Percentiles rank a stretch among this genome's conserved stretches.
Evolutionary conservation across 2,329 filamentous ascomycete genomes (phyloP).

Genomic region (Beauveria australis): DNA sequence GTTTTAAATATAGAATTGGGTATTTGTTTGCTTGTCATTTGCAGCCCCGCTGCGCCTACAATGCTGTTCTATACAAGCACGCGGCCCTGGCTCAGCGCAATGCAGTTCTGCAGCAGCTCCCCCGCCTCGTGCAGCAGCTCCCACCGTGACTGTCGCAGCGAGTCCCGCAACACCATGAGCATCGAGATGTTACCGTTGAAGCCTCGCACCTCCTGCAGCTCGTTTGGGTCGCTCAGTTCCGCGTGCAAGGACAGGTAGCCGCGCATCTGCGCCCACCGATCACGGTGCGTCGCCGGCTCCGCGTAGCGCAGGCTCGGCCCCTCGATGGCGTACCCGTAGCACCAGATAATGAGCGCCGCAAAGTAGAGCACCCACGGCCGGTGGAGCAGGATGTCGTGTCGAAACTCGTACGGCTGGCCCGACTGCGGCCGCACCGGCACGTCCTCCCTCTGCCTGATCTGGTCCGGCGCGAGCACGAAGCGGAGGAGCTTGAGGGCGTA

Average conservation of each 20-base stretch:
- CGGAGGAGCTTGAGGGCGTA: conserved; percentile 85
- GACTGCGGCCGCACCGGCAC: conserved; percentile 30
- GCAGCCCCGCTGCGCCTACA: no score
- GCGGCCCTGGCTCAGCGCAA: conserved; percentile 42
- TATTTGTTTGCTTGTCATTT: no score
- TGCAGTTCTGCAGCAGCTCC: conserved; percentile 71
- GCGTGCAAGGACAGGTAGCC: conserved; percentile 67
- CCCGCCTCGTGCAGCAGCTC: conserved; percentile 85
- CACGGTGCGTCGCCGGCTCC: conserved; percentile 49
- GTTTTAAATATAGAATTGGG: no score
- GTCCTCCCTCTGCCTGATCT: conserved; percentile 26
- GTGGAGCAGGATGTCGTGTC: conserved; percentile 84
- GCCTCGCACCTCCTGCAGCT: conserved; percentile 63
- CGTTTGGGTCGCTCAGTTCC: conserved; percentile 64
- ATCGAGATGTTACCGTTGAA: conserved; percentile 78
- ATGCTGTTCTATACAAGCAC: neutral
- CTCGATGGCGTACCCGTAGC: conserved; percentile 84
- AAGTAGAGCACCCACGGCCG: conserved; percentile 95
- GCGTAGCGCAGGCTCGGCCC: conserved; percentile 47
- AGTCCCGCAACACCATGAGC: conserved; percentile 71
- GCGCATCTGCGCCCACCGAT: conserved; percentile 71
- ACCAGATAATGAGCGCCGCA: conserved; percentile 86
- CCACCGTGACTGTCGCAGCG: conserved; percentile 79
- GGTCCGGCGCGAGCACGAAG: conserved; percentile 64
- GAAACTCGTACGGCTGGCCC: conserved; percentile 61